Conservation (phyloP, 192 early-diverging fungal genomes). For the Radiomyces spectabilis region DNA sequence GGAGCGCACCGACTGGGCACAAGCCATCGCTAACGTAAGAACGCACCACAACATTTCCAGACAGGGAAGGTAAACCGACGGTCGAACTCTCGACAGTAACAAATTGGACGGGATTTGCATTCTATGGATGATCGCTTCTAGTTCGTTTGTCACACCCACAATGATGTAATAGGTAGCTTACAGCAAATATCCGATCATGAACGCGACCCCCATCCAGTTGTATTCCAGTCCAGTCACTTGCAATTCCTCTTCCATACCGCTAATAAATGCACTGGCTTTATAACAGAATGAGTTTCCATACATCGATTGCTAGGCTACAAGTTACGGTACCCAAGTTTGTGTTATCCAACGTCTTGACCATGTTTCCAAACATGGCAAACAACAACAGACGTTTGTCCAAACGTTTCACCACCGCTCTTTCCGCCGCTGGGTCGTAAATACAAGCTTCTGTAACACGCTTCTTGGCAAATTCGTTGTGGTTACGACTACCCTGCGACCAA, state of each 20-base stretch:
- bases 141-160: too few species aligned
- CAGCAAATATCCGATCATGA: constrained; percentile 26
- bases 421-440: too few species aligned
- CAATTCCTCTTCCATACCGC: constrained; percentile 34
- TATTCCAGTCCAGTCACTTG: constrained; percentile 23
- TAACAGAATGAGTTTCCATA: too few species aligned
- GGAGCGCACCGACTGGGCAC: constrained; percentile 13
- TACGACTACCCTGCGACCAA: too few species aligned
- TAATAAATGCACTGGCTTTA: constrained; percentile 30
- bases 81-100: constrained; percentile 18
- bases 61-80: constrained; percentile 23
- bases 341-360: constrained; percentile 29
- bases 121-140: constrained; percentile 5
- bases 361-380: constrained; percentile 33
- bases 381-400: constrained; percentile 23
- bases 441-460: too few species aligned
- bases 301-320: too few species aligned
- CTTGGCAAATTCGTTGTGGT: too few species aligned
- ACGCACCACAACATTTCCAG: constrained; percentile 28
- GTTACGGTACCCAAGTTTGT: constrained; percentile 27
- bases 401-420: constrained; percentile 15
- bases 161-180: constrained; percentile 3
- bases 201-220: constrained; percentile 32
- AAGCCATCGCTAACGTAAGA: constrained; percentile 27
- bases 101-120: constrained; percentile 33